Evolutionary conservation across 2,329 filamentous ascomycete species (phyloP).

Genomic region (Pseudocercospora crystallina): DNA sequence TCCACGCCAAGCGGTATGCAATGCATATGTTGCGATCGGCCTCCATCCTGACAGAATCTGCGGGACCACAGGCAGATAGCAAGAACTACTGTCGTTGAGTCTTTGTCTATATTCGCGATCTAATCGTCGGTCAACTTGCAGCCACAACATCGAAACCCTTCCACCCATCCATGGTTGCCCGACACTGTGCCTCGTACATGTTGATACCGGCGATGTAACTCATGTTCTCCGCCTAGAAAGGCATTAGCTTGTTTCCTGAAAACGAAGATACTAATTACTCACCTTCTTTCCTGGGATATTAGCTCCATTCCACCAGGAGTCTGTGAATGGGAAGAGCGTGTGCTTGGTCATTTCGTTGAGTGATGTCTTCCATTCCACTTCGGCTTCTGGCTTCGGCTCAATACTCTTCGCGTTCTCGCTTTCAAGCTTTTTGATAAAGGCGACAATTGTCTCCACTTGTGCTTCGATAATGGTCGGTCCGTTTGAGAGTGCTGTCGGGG

Average conservation of each 20-base stretch:
- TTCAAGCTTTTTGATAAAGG: conserved; percentile 41
- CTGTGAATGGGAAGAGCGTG: conserved; percentile 30
- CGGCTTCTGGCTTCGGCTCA: conserved; percentile 42
- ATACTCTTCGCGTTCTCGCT: conserved; percentile 41
- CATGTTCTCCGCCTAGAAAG: conserved; percentile 36
- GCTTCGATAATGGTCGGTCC: conserved; percentile 45
- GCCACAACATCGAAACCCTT: conserved; percentile 32
- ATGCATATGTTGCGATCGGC: no score
- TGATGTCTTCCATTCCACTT: conserved; percentile 40
- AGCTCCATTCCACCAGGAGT: conserved; percentile 38
- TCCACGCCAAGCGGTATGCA: no score
- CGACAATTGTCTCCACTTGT: conserved; percentile 47
- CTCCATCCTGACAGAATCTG: no score
- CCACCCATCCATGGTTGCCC: conserved; percentile 38
- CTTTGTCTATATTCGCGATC: no score
- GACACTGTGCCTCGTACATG: conserved; percentile 41
- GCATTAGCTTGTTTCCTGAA: no score
- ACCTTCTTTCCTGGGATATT: conserved; percentile 45
- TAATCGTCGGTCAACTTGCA: neutral
- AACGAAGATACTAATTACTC: conserved; percentile 32
- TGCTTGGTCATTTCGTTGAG: conserved; percentile 25
- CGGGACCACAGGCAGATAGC: no score
- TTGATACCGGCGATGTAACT: conserved; percentile 41
- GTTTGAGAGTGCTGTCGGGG: conserved; percentile 47
- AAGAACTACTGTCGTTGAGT: no score